These are phyloP conservation scores for Potentilla sterilis DNA, from an alignment of 306 rosid species.

Conservation along the genomic window DNA sequence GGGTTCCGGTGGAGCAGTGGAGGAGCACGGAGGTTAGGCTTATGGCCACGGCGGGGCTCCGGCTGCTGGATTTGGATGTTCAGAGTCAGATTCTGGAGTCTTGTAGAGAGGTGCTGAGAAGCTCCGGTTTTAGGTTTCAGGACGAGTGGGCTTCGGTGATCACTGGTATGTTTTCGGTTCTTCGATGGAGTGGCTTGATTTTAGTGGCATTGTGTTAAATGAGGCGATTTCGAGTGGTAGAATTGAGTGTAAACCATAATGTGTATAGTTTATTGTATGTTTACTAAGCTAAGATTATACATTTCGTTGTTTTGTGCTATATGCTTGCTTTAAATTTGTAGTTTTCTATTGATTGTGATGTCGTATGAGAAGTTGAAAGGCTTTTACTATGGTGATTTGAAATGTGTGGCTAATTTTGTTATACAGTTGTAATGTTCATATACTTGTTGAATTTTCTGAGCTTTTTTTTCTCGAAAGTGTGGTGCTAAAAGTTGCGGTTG, in stretches of 20 bases:
- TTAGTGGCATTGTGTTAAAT: not conserved
- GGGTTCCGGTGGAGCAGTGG: slow-evolving; percentile 70
- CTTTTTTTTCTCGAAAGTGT: not conserved
- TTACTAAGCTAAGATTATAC: too few relatives aligned
- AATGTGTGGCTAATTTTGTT: not conserved
- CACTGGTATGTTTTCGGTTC: slow-evolving; percentile 43
- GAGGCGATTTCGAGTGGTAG: not conserved
- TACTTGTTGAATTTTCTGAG: slow-evolving; percentile 4
- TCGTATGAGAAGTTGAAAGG: not conserved
- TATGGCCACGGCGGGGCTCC: slow-evolving; percentile 95
- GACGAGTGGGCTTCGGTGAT: slow-evolving; percentile 92
- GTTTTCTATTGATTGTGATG: not conserved
- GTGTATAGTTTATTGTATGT: not conserved
- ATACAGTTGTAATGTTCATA: not conserved
- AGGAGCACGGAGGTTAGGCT: slow-evolving; percentile 68
- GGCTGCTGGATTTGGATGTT: slow-evolving; percentile 47
- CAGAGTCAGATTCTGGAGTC: slow-evolving; percentile 63
- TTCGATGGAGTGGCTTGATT: not conserved
- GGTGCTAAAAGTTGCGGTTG: slow-evolving; percentile 25
- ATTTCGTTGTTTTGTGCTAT: not conserved
- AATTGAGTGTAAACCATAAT: not conserved
- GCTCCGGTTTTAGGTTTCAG: slow-evolving; percentile 66
- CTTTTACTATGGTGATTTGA: not conserved
- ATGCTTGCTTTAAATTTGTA: not conserved
- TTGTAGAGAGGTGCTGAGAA: slow-evolving; percentile 51